Conservation (phyloP, 2,329 filamentous ascomycete species). For the Claviceps fusiformis region DNA sequence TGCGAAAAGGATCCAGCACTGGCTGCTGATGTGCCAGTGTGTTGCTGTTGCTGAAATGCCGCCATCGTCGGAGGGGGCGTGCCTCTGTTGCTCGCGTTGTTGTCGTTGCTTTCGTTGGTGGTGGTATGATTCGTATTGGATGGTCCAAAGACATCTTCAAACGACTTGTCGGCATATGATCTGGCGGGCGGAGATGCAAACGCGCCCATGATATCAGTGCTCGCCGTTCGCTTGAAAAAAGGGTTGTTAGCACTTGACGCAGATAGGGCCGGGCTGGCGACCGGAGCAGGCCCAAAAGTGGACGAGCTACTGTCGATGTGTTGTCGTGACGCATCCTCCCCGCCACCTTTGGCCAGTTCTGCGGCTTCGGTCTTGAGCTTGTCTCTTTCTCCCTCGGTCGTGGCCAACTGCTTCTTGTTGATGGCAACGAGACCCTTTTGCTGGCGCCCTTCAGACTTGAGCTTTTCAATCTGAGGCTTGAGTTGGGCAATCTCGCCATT, state of each 20-base stretch:
- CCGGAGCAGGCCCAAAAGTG: slow-evolving; percentile 30
- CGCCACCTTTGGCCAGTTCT: slow-evolving; percentile 45
- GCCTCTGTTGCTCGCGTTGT: neutral
- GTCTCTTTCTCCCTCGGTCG: slow-evolving; percentile 77
- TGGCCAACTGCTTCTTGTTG: slow-evolving; percentile 93
- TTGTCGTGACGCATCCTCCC: slow-evolving; percentile 38
- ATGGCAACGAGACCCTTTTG: slow-evolving; percentile 95
- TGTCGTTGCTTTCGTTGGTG: neutral
- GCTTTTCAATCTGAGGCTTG: slow-evolving; percentile 84
- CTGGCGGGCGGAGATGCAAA: slow-evolving; percentile 35
- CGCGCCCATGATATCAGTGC: slow-evolving; percentile 44
- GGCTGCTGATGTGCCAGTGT: slow-evolving; percentile 41
- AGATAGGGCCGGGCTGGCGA: slow-evolving; percentile 58
- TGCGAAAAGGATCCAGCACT: slow-evolving; percentile 31
- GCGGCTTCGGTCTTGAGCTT: slow-evolving; percentile 72
- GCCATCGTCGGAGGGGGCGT: slow-evolving; percentile 7
- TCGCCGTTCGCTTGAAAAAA: slow-evolving; percentile 68
- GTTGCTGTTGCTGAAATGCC: slow-evolving; percentile 37
- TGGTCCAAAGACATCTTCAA: slow-evolving; percentile 78
- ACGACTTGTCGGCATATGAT: slow-evolving; percentile 50
- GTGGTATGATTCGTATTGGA: slow-evolving; percentile 33
- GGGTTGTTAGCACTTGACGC: slow-evolving; percentile 75
- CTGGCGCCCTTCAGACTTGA: slow-evolving; percentile 81
- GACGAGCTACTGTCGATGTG: slow-evolving; percentile 39
- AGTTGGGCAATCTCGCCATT: slow-evolving; percentile 74